Conservation (phyloP, 805 yeast genomes). For the Metschnikowia chrysomelidarum region DNA sequence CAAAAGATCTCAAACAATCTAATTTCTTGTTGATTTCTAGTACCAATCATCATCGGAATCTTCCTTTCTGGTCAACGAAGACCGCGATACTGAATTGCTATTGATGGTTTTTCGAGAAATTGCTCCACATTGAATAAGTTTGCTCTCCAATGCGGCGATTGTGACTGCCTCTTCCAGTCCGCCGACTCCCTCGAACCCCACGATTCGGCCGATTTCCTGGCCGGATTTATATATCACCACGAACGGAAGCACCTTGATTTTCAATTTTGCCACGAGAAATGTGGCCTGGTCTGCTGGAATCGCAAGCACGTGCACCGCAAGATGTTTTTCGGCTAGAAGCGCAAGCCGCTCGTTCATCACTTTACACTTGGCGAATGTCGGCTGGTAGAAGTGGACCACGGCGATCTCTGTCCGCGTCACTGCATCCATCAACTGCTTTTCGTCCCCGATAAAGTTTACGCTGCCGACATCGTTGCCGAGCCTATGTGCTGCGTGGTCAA, state of each 20-base stretch:
- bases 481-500: conserved; percentile 24
- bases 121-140: conserved; percentile 23
- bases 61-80: conserved; percentile 22
- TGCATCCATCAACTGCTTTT: conserved; percentile 53
- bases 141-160: conserved; percentile 46
- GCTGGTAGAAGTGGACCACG: conserved; percentile 62
- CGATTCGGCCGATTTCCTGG: conserved; percentile 53
- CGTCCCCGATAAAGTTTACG: conserved; percentile 39
- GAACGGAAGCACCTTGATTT: conserved; percentile 68
- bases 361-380: conserved; percentile 57
- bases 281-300: conserved; percentile 68
- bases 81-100: conserved; percentile 19
- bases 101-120: conserved; percentile 34
- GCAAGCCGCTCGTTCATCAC: conserved; percentile 49
- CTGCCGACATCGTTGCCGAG: conserved; percentile 36
- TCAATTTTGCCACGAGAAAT: conserved; percentile 62
- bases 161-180: conserved; percentile 45
- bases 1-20: too few relatives aligned
- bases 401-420: conserved; percentile 39
- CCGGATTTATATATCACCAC: conserved; percentile 62
- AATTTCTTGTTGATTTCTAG: too few relatives aligned
- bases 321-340: conserved; percentile 55
- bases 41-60: conserved; percentile 29
- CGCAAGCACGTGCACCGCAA: conserved; percentile 50
- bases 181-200: conserved; percentile 69